Percentiles rank a stretch among this genome's conserved stretches.
Conservation (phyloP, 2,329 filamentous ascomycete species). For the Volutella citrinella region DNA sequence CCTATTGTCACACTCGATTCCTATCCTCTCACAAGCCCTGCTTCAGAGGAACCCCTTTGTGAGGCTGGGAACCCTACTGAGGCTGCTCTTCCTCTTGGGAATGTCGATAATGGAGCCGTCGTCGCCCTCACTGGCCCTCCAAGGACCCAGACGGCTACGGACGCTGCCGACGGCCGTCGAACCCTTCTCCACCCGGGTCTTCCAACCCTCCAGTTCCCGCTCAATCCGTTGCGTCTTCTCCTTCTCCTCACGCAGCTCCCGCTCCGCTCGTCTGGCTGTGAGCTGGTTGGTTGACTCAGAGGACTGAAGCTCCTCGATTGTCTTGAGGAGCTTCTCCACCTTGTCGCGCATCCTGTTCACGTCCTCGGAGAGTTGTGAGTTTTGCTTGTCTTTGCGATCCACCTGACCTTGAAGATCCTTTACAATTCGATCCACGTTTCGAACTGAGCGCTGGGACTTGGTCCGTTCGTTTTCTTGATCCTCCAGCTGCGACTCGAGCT, state of each 20-base stretch:
- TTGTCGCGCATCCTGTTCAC: slow-evolving; percentile 84
- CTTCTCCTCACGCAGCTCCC: slow-evolving; percentile 83
- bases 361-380: slow-evolving; percentile 77
- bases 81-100: slow-evolving; percentile 64
- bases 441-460: slow-evolving; percentile 80
- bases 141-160: slow-evolving; percentile 33
- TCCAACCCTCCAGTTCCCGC: slow-evolving; percentile 82
- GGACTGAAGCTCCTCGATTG: slow-evolving; percentile 91
- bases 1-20: slow-evolving; percentile 14
- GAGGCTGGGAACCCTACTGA: slow-evolving; percentile 62
- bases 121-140: slow-evolving; percentile 38
- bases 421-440: slow-evolving; percentile 90
- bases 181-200: slow-evolving; percentile 66
- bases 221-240: slow-evolving; percentile 82
- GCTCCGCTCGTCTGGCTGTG: slow-evolving; percentile 78
- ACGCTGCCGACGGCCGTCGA: slow-evolving; percentile 47
- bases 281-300: slow-evolving; percentile 81
- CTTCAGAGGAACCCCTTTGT: slow-evolving; percentile 69
- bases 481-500: slow-evolving; percentile 88
- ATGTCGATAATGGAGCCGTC: slow-evolving; percentile 46
- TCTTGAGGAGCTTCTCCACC: slow-evolving; percentile 80
- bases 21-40: slow-evolving; percentile 2
- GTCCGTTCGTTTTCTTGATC: slow-evolving; percentile 74
- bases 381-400: slow-evolving; percentile 88
- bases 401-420: slow-evolving; percentile 92